Evolutionary conservation across 345 rosid species (phyloP).

Genomic region (Boechera divaricarpa): DNA sequence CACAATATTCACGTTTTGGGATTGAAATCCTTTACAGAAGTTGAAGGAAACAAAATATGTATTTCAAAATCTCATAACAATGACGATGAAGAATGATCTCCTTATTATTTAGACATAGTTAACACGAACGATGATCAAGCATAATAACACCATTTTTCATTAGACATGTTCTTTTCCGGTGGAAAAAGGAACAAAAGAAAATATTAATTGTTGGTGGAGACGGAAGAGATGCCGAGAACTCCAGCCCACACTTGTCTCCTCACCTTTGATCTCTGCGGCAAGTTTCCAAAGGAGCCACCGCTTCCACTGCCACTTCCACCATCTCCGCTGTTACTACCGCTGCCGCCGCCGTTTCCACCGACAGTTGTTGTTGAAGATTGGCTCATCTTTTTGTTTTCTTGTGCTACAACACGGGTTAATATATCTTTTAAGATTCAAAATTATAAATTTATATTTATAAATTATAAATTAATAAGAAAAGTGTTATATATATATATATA

Average conservation of each 20-base stretch:
- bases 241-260: conserved; percentile 44
- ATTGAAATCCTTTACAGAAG: conserved; percentile 10
- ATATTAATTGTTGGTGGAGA: conserved; percentile 32
- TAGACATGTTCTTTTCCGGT: not conserved
- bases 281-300: conserved; percentile 27
- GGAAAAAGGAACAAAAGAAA: not conserved
- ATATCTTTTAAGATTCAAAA: too few species aligned
- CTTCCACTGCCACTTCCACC: conserved; percentile 1
- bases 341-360: conserved; percentile 11
- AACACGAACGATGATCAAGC: conserved; percentile 19
- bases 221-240: conserved; percentile 39
- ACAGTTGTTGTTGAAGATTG: conserved; percentile 33
- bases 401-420: not conserved
- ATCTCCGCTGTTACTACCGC: not conserved
- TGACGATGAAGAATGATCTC: conserved; percentile 17
- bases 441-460: too few species aligned
- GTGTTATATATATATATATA: too few species aligned
- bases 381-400: conserved; percentile 35
- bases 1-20: not conserved
- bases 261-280: conserved; percentile 42
- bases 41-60: not conserved
- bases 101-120: conserved; percentile 27
- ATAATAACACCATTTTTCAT: conserved; percentile 15
- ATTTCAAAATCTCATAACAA: conserved; percentile 5
- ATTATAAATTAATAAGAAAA: too few species aligned